Percentiles rank a stretch among this genome's conserved stretches.
These are phyloP conservation scores for Botrytis aclada DNA, from an alignment of 2,329 filamentous ascomycete genomes.

Conservation along the genomic window DNA sequence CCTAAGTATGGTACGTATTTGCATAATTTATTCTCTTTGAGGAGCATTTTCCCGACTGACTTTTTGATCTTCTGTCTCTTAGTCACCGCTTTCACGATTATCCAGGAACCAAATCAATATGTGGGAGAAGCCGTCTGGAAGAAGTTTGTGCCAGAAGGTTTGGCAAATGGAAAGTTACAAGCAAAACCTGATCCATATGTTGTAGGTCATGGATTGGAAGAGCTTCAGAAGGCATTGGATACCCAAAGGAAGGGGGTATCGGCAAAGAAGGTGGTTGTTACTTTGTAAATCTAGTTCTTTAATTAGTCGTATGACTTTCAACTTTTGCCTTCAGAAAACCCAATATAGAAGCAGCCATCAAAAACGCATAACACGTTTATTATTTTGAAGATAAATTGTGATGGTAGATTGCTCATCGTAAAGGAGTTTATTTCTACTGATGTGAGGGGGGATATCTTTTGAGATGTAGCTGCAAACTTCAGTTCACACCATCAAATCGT, in stretches of 20 bases:
- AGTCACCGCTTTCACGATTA: background rate
- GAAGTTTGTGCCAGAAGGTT: background rate
- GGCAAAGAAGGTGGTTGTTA: background rate
- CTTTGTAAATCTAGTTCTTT: background rate
- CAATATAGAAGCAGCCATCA: background rate
- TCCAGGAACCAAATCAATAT: background rate
- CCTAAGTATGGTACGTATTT: background rate
- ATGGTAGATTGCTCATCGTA: too few relatives aligned
- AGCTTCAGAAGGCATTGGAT: background rate
- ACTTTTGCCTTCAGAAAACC: background rate
- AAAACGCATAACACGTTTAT: background rate
- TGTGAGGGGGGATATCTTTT: too few relatives aligned
- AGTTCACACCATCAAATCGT: fast-evolving
- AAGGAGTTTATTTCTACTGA: too few relatives aligned
- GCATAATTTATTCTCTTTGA: background rate
- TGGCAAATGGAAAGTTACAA: background rate
- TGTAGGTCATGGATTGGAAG: background rate
- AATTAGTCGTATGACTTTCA: background rate
- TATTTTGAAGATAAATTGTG: background rate
- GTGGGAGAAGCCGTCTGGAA: background rate
- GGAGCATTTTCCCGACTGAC: background rate
- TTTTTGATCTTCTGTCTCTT: background rate
- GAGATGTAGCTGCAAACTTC: too few relatives aligned
- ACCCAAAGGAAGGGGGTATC: background rate
- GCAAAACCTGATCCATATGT: background rate